Evolutionary conservation across 108 stramenopile genomes (phyloP).

Genomic region (Fistulifera pelliculosa): DNA sequence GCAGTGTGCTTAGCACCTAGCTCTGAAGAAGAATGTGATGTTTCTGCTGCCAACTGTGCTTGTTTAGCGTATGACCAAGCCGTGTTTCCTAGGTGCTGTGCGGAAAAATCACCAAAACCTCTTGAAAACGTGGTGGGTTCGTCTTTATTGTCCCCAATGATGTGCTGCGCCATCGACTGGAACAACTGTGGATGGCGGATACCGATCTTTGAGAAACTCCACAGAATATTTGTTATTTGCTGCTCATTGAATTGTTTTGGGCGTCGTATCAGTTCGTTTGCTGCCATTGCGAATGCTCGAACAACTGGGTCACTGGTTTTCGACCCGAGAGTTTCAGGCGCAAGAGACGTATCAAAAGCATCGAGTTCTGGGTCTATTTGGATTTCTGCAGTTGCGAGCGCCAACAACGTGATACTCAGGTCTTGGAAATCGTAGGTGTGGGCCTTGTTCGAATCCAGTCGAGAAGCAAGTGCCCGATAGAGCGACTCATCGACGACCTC

Average conservation of each 20-base stretch:
- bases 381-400: constrained; percentile 63
- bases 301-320: constrained; percentile 47
- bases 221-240: constrained; percentile 73
- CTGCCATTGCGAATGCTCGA: constrained; percentile 44
- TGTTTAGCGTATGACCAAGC: constrained; percentile 62
- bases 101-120: constrained; percentile 54
- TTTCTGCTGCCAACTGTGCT: constrained; percentile 59
- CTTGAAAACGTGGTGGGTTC: constrained; percentile 13
- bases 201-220: constrained; percentile 65
- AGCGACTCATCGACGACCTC: constrained; percentile 44
- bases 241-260: constrained; percentile 71
- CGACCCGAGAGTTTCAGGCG: constrained; percentile 23
- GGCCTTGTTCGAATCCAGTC: constrained; percentile 32
- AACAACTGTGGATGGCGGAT: constrained; percentile 69
- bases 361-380: constrained; percentile 26
- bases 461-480: constrained; percentile 42
- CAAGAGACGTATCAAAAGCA: constrained; percentile 63
- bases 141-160: constrained; percentile 28
- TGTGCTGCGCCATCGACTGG: constrained; percentile 49
- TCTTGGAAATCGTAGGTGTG: constrained; percentile 65
- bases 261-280: constrained; percentile 57
- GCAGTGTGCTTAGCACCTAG: constrained; percentile 50
- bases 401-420: constrained; percentile 63
- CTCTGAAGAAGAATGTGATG: constrained; percentile 59
- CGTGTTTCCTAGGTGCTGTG: constrained; percentile 63